Percentiles rank a stretch among this genome's conserved stretches.
Evolutionary conservation across 2,329 filamentous ascomycete species (phyloP).

Genomic region (Neonectria magnoliae): DNA sequence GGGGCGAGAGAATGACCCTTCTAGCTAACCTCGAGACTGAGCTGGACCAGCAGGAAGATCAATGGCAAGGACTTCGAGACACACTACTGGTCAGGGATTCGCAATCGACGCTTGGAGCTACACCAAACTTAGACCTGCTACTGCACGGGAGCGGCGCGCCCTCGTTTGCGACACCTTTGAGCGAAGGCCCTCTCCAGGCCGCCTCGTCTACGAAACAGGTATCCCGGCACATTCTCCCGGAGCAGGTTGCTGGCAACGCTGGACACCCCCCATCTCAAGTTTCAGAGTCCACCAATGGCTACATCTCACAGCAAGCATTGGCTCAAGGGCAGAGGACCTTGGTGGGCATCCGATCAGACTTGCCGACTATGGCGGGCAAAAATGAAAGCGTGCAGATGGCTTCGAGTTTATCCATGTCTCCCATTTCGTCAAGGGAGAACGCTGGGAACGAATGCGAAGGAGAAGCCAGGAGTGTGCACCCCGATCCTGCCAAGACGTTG

Average conservation of each 20-base stretch:
- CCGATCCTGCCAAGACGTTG: constrained; percentile 28
- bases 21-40: constrained; percentile 70
- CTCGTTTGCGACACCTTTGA: constrained; percentile 7
- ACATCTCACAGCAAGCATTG: constrained; percentile 17
- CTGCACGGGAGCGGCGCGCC: constrained; percentile 28
- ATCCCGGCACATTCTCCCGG: not conserved
- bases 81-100: constrained; percentile 61
- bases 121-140: constrained; percentile 38
- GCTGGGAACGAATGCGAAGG: constrained; percentile 52
- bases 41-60: constrained; percentile 67
- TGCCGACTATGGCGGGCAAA: constrained; percentile 2
- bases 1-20: constrained; percentile 57
- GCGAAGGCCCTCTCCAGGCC: constrained; percentile 5
- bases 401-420: constrained; percentile 31
- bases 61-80: constrained; percentile 68
- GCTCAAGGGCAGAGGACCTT: constrained; percentile 7
- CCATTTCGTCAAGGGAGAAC: constrained; percentile 56
- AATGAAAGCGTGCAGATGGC: constrained; percentile 51
- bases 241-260: constrained; percentile 5
- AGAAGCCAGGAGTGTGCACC: constrained; percentile 24
- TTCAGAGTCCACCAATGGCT: constrained; percentile 11
- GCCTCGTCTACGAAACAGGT: constrained; percentile 5
- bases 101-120: constrained; percentile 55
- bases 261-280: constrained; percentile 20
- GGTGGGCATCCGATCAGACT: constrained; percentile 14